These are phyloP conservation scores for Boletus subluridellus DNA, from an alignment of 1,284 basidiomycete genomes.

Conservation along the genomic window DNA sequence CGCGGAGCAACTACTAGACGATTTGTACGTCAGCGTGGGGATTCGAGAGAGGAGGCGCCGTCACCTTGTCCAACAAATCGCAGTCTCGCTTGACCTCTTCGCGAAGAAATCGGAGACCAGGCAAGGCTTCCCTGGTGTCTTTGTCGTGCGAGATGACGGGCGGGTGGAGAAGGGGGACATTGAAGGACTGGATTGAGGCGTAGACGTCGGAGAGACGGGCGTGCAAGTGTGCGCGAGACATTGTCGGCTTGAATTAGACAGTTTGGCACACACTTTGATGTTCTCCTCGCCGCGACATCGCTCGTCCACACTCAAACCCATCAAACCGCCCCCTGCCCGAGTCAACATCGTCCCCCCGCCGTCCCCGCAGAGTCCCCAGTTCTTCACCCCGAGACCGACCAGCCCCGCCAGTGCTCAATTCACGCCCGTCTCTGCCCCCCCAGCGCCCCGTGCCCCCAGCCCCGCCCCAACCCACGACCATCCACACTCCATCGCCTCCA, in stretches of 20 bases:
- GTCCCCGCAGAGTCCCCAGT: not conserved
- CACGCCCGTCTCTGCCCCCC: not conserved
- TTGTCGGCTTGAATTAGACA: not conserved
- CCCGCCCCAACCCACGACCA: not conserved
- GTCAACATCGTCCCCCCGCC: conserved; percentile 2
- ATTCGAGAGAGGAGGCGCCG: not conserved
- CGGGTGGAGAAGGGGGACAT: not conserved
- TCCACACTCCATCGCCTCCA: not conserved
- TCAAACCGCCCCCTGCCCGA: conserved; percentile 13
- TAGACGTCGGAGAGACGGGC: not conserved
- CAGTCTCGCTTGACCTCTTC: conserved; percentile 43
- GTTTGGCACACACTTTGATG: not conserved
- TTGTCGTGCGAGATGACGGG: conserved; percentile 12
- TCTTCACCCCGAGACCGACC: not conserved
- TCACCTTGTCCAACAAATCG: conserved; percentile 37
- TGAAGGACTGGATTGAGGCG: conserved; percentile 4
- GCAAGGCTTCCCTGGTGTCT: conserved; percentile 22
- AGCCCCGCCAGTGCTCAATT: not conserved
- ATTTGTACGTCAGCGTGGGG: conserved; percentile 2
- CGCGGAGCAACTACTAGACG: conserved; percentile 59
- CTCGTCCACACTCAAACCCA: conserved; percentile 24
- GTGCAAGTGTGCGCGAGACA: not conserved
- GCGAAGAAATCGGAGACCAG: conserved; percentile 40
- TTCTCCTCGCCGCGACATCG: conserved; percentile 20
- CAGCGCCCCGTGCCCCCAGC: not conserved